Conservation (phyloP, 352 stramenopile species). For the Globisporangium apiculatum region DNA sequence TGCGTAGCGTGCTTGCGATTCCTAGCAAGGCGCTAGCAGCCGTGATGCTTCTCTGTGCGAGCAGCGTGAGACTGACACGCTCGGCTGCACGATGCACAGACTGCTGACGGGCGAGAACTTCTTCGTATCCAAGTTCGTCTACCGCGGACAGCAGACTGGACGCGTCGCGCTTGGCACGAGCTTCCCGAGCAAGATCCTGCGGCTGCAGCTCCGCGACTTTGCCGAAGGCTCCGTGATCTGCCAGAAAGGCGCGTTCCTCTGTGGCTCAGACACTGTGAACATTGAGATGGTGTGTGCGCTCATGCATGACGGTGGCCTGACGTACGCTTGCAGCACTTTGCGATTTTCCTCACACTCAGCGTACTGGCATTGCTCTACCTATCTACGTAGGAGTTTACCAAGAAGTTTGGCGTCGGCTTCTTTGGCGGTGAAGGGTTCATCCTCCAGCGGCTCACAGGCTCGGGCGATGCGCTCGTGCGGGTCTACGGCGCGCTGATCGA, state of each 20-base stretch:
- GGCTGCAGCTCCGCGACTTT: conserved; percentile 86
- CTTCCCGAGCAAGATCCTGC: conserved; percentile 88
- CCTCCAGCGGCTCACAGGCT: conserved; percentile 86
- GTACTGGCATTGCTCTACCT: too few relatives aligned
- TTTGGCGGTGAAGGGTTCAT: conserved; percentile 95
- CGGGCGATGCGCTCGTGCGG: conserved; percentile 89
- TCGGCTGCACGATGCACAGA: conserved; percentile 14
- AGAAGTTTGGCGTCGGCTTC: conserved; percentile 87
- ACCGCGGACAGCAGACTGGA: conserved; percentile 50
- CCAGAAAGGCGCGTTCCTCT: conserved; percentile 91
- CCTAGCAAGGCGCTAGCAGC: too few relatives aligned
- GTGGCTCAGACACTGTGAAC: conserved; percentile 86
- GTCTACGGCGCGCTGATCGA: conserved; percentile 86
- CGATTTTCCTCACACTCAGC: too few relatives aligned
- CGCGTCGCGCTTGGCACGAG: conserved; percentile 88
- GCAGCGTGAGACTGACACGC: neutral
- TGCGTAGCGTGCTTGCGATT: conserved; percentile 26
- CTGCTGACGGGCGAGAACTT: conserved; percentile 80
- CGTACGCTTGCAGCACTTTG: too few relatives aligned
- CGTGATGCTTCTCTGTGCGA: neutral
- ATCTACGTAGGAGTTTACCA: conserved; percentile 74
- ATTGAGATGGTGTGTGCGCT: conserved; percentile 75
- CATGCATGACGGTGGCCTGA: too few relatives aligned
- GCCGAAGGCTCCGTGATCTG: conserved; percentile 82
- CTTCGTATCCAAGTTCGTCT: conserved; percentile 71